phyloP scores from a whole-genome alignment of 2,329 filamentous ascomycete genomes.

The Beauveria pseudobassiana region DNA sequence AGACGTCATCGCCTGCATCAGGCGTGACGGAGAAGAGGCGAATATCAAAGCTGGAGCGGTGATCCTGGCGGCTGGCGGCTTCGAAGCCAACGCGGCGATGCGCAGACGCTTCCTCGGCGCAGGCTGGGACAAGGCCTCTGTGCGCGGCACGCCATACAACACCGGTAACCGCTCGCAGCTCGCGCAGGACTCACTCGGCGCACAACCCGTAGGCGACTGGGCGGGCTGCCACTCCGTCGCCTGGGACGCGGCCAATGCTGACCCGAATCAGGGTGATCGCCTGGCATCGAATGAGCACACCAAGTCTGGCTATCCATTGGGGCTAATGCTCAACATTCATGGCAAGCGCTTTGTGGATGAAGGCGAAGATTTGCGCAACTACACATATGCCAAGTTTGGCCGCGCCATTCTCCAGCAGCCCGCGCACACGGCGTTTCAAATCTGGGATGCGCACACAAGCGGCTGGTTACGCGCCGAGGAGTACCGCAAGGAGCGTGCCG shows the following conservation, averaged over 20 bases:
- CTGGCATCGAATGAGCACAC: slow-evolving; percentile 59
- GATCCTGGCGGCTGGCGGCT: slow-evolving; percentile 54
- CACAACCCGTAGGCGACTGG: slow-evolving; percentile 50
- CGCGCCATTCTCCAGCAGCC: slow-evolving; percentile 53
- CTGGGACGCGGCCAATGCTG: slow-evolving; percentile 55
- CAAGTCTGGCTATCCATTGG: slow-evolving; percentile 61
- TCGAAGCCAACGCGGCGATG: slow-evolving; percentile 53
- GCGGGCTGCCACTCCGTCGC: slow-evolving; percentile 57
- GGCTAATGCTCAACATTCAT: slow-evolving; percentile 53
- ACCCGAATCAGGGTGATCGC: slow-evolving; percentile 46
- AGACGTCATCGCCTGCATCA: slow-evolving; percentile 26
- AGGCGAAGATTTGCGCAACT: slow-evolving; percentile 57
- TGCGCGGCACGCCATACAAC: slow-evolving; percentile 58
- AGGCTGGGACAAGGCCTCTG: slow-evolving; percentile 54
- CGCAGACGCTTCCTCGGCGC: slow-evolving; percentile 46
- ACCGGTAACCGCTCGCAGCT: slow-evolving; percentile 50
- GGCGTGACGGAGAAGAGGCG: slow-evolving; percentile 21
- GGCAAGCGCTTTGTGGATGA: slow-evolving; percentile 60
- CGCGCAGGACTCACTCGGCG: slow-evolving; percentile 42
- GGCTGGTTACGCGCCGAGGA: slow-evolving; percentile 53
- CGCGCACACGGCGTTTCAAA: slow-evolving; percentile 51
- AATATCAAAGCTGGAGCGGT: slow-evolving; percentile 32
- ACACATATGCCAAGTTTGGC: slow-evolving; percentile 61
- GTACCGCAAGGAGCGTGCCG: slow-evolving; percentile 50
- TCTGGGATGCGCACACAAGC: slow-evolving; percentile 50